Conservation (phyloP, 208 protist species). For the Acanthamoeba rhysodes region DNA sequence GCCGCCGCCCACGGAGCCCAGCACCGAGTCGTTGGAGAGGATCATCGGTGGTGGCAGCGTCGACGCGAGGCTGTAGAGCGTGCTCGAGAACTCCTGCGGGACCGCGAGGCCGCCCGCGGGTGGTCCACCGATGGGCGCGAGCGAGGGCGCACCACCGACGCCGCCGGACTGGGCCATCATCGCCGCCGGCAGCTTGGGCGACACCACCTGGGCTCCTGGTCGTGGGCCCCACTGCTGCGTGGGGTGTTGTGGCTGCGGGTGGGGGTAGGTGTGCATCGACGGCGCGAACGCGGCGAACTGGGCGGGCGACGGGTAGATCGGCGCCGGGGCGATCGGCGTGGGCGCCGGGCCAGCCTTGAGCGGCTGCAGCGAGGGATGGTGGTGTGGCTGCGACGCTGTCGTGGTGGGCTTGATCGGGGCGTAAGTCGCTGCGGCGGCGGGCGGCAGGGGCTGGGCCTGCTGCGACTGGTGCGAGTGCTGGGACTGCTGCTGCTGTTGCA, state of each 20-base stretch:
- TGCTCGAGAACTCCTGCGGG: slow-evolving; percentile 29
- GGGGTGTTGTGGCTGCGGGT: not conserved
- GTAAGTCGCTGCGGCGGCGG: not conserved
- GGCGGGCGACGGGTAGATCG: not conserved
- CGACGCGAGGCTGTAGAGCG: slow-evolving; percentile 57
- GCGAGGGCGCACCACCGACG: not conserved
- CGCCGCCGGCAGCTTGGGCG: not conserved
- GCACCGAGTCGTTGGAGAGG: slow-evolving; percentile 52
- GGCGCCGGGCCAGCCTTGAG: slow-evolving; percentile 6
- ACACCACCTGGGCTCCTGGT: not conserved
- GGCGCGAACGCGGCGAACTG: slow-evolving; percentile 26
- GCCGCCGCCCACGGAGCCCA: slow-evolving; percentile 40
- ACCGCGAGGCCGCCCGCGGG: not conserved
- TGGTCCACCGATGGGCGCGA: not conserved
- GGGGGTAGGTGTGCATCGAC: not conserved
- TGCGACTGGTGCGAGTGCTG: not conserved
- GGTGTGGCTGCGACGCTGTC: not conserved
- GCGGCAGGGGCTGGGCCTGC: slow-evolving; percentile 35
- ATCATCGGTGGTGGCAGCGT: slow-evolving; percentile 20
- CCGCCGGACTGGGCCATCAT: not conserved
- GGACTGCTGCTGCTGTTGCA: not conserved
- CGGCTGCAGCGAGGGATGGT: not conserved
- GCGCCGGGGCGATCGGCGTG: slow-evolving; percentile 12
- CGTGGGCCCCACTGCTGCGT: not conserved
- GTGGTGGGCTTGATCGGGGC: not conserved